Percentiles rank a stretch among this genome's conserved stretches.
Conservation (phyloP, 2,329 filamentous ascomycete genomes). For the Cercospora sojina region DNA sequence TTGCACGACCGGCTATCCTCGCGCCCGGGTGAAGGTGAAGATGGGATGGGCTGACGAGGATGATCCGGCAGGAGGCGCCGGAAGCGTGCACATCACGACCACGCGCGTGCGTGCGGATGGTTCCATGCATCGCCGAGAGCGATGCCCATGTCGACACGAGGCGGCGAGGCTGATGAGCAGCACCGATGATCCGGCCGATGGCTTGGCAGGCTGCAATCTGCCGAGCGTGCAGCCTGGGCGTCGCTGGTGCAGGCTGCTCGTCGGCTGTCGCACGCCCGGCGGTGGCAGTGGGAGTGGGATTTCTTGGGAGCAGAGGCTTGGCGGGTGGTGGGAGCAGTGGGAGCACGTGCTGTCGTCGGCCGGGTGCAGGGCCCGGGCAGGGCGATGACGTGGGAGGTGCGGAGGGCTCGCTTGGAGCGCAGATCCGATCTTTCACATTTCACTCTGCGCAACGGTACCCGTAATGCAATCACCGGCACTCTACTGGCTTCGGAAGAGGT, state of each 20-base stretch:
- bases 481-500: background rate
- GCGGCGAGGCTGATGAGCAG: no score
- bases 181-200: background rate
- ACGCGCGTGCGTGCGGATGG: background rate
- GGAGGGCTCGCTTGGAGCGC: background rate
- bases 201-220: background rate
- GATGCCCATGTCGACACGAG: background rate
- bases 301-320: background rate
- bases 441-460: no score
- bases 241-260: background rate
- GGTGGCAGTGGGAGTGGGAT: background rate
- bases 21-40: background rate
- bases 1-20: constrained; percentile 5
- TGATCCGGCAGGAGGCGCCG: constrained; percentile 6
- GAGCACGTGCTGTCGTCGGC: no score
- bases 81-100: background rate
- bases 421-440: background rate
- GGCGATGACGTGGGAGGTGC: background rate
- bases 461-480: no score
- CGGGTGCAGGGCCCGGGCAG: background rate
- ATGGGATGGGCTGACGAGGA: background rate
- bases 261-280: background rate
- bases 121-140: background rate
- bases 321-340: background rate
- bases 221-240: background rate